Conservation (phyloP, 352 stramenopile genomes). For the Phytophthora pisi region DNA sequence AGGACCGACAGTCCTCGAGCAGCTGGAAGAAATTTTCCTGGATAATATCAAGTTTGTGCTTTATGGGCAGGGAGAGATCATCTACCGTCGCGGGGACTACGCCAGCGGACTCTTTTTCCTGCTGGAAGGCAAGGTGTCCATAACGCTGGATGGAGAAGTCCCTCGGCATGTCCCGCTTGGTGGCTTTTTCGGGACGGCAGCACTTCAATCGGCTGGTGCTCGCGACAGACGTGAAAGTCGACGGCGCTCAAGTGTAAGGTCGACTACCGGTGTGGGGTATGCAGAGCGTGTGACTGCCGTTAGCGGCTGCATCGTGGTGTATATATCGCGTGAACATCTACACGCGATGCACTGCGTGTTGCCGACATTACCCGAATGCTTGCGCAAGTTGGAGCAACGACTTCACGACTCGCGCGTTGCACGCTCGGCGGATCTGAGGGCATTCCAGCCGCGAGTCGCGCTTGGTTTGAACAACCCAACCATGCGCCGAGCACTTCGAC, state of each 20-base stretch:
- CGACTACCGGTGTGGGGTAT: constrained; percentile 30
- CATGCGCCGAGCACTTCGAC: constrained; percentile 22
- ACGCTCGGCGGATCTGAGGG: constrained; percentile 39
- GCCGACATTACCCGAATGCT: constrained; percentile 32
- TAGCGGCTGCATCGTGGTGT: constrained; percentile 64
- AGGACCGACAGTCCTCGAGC: constrained; percentile 19
- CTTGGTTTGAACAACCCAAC: constrained; percentile 34
- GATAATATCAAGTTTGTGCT: constrained; percentile 66
- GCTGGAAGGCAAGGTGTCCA: constrained; percentile 49
- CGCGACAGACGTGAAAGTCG: constrained; percentile 11
- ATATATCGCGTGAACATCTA: constrained; percentile 51
- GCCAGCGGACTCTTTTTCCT: constrained; percentile 57
- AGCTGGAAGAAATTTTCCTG: constrained; percentile 55
- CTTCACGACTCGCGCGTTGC: constrained; percentile 37
- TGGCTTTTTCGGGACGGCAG: constrained; percentile 55
- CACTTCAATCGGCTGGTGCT: constrained; percentile 23
- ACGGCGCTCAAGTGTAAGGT: constrained; percentile 12
- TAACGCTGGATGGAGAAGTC: constrained; percentile 29
- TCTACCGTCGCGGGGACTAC: constrained; percentile 62
- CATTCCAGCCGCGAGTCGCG: constrained; percentile 21
- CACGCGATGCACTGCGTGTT: constrained; percentile 41
- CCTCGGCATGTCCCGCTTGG: constrained; percentile 44
- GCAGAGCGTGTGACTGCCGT: constrained; percentile 48
- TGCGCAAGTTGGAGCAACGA: constrained; percentile 40
- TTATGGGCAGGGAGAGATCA: constrained; percentile 65